Evolutionary conservation across 805 yeast species (phyloP), one percentile per base, ranked within the genome.

Genomic region (Nakazawaea anatomiae): DNA sequence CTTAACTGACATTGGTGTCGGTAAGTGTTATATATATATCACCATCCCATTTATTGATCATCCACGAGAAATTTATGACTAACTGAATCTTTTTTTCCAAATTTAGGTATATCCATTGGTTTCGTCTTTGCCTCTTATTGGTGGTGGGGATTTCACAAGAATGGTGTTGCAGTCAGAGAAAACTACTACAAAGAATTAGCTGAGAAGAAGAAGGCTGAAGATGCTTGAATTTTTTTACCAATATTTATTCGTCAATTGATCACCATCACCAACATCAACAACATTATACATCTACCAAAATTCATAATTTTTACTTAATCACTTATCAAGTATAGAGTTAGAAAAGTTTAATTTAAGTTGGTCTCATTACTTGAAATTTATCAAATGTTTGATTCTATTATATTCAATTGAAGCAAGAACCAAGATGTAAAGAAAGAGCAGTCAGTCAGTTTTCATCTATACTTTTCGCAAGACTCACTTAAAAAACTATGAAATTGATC

Each of bases 131-230:
- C 85, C 55, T 73, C 77, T 57, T 79, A 76, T 72, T 90, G 92
- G 94, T 86, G 96, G 89, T 82, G 83, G 79, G 87, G 81, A 31
- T 75, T 71, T 80, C 97, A 91, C 85, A 83, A 79, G 75, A 79
- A 83, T 38, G 60, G 75, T 54, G 86, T 88, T 52, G 77, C 76
- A 58, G 77, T 73, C 64, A 87, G 97, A 80, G 97, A 91, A 70
- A 83, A 80, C 52, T 89, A 82, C 81, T 91, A 91, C 73, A 82
- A 85, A 56, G 75, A 82, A 61, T 73, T 87, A 68, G 92, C 90
- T 60, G 83, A 83, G 66, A 76, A 83, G 72, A 85, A 86, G 77
- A 78, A 77, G 59, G 74, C 77, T 54, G 84, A 80, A 65, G 82
- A 77, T 10, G 67, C 57, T 36, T 49, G 44, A 28, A 39, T 39